Evolutionary conservation across 2,329 filamentous ascomycete species (phyloP), one percentile per base, ranked within the genome.

Genomic region (Seiridium unicorne): DNA sequence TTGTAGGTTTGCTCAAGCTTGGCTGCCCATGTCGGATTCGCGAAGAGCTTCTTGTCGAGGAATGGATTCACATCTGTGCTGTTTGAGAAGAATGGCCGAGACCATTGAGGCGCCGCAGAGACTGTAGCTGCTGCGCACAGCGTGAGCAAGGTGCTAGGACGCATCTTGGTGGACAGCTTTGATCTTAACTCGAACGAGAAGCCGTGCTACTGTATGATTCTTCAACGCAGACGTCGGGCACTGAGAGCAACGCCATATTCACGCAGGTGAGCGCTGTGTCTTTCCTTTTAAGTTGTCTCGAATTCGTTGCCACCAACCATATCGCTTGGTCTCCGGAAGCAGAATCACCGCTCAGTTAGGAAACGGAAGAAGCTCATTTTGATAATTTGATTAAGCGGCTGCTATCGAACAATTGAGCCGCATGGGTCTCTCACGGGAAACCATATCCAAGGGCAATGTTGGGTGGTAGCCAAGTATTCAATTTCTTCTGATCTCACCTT

Each of bases 11-110:
- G 61, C 34, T 77, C 71, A 40, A 81, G 72, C 67, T 79, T 76
- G n/a, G 58, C 62, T 10, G 76, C 72, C 68, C 78, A 81, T 26
- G 64, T 64, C n/a, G 75, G 74, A 69, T 81, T 80, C 61, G 74
- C 76, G 65, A 80, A 83, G 34, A 84, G 71, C 5, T 73, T 77
- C 63, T 78, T 79, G 61, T 78, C 78, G 1, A 72, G 60, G 66
- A 86, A 84, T 0, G 84, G 76, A 59, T 79, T 78, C 55, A 66
- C 59, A 59, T 66, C 62, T 48, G 38, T 51, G 5, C 13, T 53
- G 11, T 54, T 51, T 31, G 34, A 13, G 2, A 6, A 32, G 18
- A 31, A n/a, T n/a, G 53, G n/a, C 10, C 38, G 54, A 9, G 59
- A 42, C 31, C 40, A 57, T 10, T 57, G 54, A 32, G 54, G 54